phyloP scores from a whole-genome alignment of 2,329 filamentous ascomycete species.

The Ascocoryne sarcoides region DNA sequence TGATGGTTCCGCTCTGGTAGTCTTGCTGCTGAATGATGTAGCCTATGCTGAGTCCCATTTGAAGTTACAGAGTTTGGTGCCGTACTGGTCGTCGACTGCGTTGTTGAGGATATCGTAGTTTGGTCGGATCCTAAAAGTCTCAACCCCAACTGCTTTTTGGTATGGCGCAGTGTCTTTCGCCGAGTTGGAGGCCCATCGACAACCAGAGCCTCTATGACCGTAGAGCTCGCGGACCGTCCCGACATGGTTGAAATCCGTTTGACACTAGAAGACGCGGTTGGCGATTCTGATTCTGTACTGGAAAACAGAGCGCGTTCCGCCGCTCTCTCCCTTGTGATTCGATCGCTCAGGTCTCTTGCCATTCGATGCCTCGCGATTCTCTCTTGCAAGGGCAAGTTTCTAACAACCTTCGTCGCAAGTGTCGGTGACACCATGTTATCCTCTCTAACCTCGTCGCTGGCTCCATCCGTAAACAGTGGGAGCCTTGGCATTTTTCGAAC shows the following conservation, averaged over 20 bases:
- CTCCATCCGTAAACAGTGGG: conserved; percentile 13
- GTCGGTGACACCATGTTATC: conserved; percentile 41
- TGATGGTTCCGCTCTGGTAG: conserved; percentile 19
- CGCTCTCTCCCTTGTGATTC: conserved; percentile 14
- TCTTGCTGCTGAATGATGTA: conserved; percentile 19
- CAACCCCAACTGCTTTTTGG: conserved; percentile 45
- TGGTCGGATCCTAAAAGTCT: conserved; percentile 36
- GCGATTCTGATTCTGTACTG: conserved; percentile 16
- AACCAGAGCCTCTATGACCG: conserved; percentile 50
- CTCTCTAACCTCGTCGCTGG: conserved; percentile 38
- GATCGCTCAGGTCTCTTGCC: conserved; percentile 16
- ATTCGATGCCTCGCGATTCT: conserved; percentile 20
- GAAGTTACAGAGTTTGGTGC: conserved; percentile 31
- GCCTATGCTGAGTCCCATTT: conserved; percentile 17
- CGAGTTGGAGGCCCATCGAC: conserved; percentile 41
- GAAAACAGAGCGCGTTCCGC: conserved; percentile 13
- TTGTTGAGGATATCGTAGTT: conserved; percentile 31
- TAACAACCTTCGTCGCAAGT: conserved; percentile 38
- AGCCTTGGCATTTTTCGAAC: conserved; percentile 12
- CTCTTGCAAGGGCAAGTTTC: conserved; percentile 22
- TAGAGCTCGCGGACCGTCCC: conserved; percentile 44
- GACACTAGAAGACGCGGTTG: conserved; percentile 29
- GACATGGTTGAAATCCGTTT: conserved; percentile 47
- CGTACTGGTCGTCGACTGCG: not conserved
- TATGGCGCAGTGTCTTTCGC: conserved; percentile 50